Evolutionary conservation across 2,329 filamentous ascomycete genomes (phyloP), one percentile per base, ranked within the genome.

Genomic region (Aciculosporium take): DNA sequence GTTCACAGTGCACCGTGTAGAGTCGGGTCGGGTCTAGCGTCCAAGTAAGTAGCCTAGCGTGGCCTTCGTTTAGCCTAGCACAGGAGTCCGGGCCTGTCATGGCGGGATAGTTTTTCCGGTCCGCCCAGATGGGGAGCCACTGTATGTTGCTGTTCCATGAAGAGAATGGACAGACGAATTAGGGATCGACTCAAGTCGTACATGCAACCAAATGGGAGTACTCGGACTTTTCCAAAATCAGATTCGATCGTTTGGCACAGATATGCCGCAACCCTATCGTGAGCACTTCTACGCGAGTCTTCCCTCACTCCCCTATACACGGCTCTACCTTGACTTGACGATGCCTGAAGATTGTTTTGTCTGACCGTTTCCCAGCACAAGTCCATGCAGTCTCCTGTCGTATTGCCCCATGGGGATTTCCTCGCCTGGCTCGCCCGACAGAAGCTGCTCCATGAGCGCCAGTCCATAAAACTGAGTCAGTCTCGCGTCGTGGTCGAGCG

Each of bases 381-480:
- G 63, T 47, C 83, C 81, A 65, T 95, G 80, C 47, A 95, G 72
- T 49, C 72, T 74, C 68, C 80, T 82, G 66, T 96, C 89, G 58
- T 82, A 76, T 45, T 74, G 68, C 50, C 79, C 78, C 56, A 82
- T 81, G 37, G 86, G 86, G 46, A 96, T 73, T 45, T 72, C 66
- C 52, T 81, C 69, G 46, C 67, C 72, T 41, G 68, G 66, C 24
- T 71, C 66, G 41, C 63, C 56, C 32, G 64, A 59, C 42, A 95
- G 72, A 50, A 94, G 67, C 62, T 98, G 91, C 66, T 96, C 87
- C 50, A 76, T 72, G 53, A 98, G 74, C 51, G 85, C 83, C 56
- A 96, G 71, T 45, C 85, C 91, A 61, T 86, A 76, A 49, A 80
- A 63, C 48, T 70, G 63, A 55, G 74, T 58, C 53, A 40, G 31